A percentile compares a stretch with the other conserved stretches of the same genome.
Conservation (phyloP, 1,139 yeast species). For the Yamadazyma trypodendri region DNA sequence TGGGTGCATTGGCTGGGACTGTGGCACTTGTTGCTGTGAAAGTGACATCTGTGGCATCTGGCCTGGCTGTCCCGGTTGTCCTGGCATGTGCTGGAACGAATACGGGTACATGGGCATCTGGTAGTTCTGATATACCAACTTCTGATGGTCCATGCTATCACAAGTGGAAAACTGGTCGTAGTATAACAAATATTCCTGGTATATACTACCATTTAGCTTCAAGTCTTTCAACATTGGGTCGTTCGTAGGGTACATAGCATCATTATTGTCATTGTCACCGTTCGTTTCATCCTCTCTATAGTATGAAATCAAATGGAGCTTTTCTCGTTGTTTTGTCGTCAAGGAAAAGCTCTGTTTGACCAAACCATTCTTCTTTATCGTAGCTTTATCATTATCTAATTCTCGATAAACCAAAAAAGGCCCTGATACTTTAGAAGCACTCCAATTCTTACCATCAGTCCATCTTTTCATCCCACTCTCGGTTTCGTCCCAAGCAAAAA, state of each 20-base stretch:
- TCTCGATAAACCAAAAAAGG: constrained; percentile 64
- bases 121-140: constrained; percentile 7
- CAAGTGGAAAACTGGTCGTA: constrained; percentile 15
- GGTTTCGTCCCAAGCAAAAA: constrained; percentile 70
- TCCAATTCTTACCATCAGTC: constrained; percentile 77
- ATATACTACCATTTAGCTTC: constrained; percentile 18
- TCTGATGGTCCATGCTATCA: constrained; percentile 3
- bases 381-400: constrained; percentile 38
- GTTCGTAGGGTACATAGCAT: constrained; percentile 14
- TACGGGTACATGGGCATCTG: constrained; percentile 1
- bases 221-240: constrained; percentile 22
- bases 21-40: background rate
- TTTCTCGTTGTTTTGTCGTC: constrained; percentile 47
- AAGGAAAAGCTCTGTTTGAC: constrained; percentile 60
- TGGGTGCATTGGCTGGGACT: background rate
- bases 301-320: constrained; percentile 57
- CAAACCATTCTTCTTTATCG: constrained; percentile 44
- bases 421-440: constrained; percentile 68
- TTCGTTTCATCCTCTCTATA: constrained; percentile 20
- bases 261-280: background rate
- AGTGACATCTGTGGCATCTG: background rate
- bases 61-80: too few species aligned
- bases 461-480: constrained; percentile 72
- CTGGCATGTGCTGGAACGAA: background rate
- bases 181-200: constrained; percentile 22